Percentiles rank a stretch among this genome's conserved stretches.
phyloP scores from a whole-genome alignment of 2,329 filamentous ascomycete species.

The Aspergillus sojae region DNA sequence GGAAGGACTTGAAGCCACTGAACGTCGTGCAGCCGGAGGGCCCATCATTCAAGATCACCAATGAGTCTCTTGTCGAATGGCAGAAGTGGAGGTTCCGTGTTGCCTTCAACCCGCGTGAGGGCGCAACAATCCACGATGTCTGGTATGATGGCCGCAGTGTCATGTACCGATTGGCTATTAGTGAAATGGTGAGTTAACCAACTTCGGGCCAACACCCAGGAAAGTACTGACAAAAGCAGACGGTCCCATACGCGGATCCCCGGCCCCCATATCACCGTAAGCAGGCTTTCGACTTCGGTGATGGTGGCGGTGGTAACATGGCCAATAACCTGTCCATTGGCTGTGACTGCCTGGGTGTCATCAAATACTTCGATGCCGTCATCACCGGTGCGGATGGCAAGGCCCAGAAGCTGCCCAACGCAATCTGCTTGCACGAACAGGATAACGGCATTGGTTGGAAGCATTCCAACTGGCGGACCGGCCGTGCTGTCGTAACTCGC shows the following conservation, averaged over 20 bases:
- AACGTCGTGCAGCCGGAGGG: conserved; percentile 73
- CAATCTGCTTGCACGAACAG: conserved; percentile 68
- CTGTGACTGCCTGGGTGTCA: conserved; percentile 60
- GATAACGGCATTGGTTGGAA: conserved; percentile 69
- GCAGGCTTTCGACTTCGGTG: conserved; percentile 72
- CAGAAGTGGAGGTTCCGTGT: conserved; percentile 72
- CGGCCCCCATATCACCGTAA: conserved; percentile 69
- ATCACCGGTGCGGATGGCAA: conserved; percentile 58
- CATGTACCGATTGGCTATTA: conserved; percentile 67
- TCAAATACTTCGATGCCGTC: conserved; percentile 66
- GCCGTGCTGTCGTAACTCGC: conserved; percentile 61
- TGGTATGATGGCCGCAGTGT: conserved; percentile 67
- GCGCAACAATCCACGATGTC: conserved; percentile 70
- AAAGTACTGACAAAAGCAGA: conserved; percentile 20
- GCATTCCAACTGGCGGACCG: conserved; percentile 69
- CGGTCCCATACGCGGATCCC: conserved; percentile 68
- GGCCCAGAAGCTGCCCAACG: conserved; percentile 60
- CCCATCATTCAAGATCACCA: conserved; percentile 59
- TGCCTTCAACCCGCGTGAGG: conserved; percentile 61
- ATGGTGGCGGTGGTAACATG: conserved; percentile 66
- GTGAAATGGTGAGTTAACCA: conserved; percentile 61
- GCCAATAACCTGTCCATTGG: conserved; percentile 65
- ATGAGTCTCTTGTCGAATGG: conserved; percentile 54
- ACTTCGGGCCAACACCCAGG: rapidly evolving
- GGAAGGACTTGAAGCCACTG: conserved; percentile 66